phyloP scores from a whole-genome alignment of 2,329 filamentous ascomycete species.

The Penicillium sp. region DNA sequence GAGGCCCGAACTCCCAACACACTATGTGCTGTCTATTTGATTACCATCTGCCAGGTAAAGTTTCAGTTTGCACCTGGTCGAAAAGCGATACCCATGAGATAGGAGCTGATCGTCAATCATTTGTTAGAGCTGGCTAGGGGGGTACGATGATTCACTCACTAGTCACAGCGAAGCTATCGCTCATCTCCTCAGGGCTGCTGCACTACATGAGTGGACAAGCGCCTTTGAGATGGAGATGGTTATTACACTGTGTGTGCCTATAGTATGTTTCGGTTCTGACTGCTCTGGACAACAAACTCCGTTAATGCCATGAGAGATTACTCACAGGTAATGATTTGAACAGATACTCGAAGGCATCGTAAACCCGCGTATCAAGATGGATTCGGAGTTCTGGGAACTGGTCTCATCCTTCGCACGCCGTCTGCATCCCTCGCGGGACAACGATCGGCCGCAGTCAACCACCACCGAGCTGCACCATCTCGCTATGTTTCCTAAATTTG shows the following conservation, averaged over 20 bases:
- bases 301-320: background rate
- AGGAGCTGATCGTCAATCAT: background rate
- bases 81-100: background rate
- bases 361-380: conserved; percentile 20
- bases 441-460: background rate
- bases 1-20: conserved; percentile 24
- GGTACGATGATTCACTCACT: conserved; percentile 14
- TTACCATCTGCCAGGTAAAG: conserved; percentile 31
- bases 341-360: conserved; percentile 25
- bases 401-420: background rate
- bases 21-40: conserved; percentile 29
- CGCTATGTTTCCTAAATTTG: conserved; percentile 15
- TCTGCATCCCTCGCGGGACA: background rate
- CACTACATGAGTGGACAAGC: conserved; percentile 12
- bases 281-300: background rate
- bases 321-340: background rate
- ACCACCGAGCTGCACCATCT: conserved; percentile 6
- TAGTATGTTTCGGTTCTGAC: conserved; percentile 15
- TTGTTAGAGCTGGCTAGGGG: conserved; percentile 25
- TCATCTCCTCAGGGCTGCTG: conserved; percentile 18
- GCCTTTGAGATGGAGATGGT: conserved; percentile 22
- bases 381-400: conserved; percentile 18
- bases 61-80: background rate
- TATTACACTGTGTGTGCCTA: conserved; percentile 19
- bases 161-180: conserved; percentile 23